phyloP scores from a whole-genome alignment of 331 rosid species.

The Cucumis variabilis region DNA sequence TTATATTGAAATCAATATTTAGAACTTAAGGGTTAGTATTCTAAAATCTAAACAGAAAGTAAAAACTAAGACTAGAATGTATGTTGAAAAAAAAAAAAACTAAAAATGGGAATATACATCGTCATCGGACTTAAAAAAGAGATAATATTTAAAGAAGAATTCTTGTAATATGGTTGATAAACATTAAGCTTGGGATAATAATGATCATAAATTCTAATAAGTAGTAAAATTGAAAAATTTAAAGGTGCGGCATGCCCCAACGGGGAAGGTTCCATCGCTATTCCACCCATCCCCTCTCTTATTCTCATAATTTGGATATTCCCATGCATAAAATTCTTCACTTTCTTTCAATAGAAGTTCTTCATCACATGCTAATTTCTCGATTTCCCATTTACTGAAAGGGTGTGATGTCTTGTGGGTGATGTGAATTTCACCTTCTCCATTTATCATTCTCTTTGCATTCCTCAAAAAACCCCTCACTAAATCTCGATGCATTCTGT shows the following conservation, averaged over 20 bases:
- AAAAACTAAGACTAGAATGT: too few relatives aligned
- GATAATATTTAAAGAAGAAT: too few relatives aligned
- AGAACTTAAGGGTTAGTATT: too few relatives aligned
- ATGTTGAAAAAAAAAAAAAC: too few relatives aligned
- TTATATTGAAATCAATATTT: too few relatives aligned
- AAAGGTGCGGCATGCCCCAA: conserved; percentile 33
- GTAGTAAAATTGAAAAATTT: too few relatives aligned
- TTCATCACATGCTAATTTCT: conserved; percentile 20
- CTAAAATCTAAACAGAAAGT: too few relatives aligned
- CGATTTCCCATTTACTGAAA: conserved; percentile 39
- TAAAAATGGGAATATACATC: too few relatives aligned
- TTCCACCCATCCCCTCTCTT: conserved; percentile 38
- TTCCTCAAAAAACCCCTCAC: conserved; percentile 31
- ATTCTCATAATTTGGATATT: conserved; percentile 42
- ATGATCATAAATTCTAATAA: too few relatives aligned
- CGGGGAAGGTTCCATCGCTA: neutral
- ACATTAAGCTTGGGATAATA: too few relatives aligned
- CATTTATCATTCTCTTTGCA: conserved; percentile 24
- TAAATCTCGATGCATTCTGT: conserved; percentile 34
- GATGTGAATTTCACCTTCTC: conserved; percentile 45
- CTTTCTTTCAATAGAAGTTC: conserved; percentile 29
- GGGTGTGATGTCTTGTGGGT: conserved; percentile 45
- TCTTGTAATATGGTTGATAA: too few relatives aligned
- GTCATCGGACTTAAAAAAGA: too few relatives aligned
- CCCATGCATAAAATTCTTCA: neutral